Evolutionary conservation across 371 early-diverging fungal genomes (phyloP).

Genomic region (Cladochytrium tenue): DNA sequence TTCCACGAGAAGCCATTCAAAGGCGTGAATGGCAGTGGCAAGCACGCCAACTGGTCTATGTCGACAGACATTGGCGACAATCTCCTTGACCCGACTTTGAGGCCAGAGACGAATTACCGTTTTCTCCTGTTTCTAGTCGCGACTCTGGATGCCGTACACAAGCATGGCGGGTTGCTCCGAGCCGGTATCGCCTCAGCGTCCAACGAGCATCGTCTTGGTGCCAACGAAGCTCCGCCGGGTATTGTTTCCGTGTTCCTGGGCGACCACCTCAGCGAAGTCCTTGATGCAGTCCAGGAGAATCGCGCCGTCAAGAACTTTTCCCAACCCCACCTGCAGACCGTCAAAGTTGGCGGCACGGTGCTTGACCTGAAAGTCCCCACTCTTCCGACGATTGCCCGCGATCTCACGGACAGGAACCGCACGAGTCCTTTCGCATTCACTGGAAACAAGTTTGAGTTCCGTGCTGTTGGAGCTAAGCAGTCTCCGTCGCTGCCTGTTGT

Average conservation of each 20-base stretch:
- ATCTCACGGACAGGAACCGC: conserved; percentile 97
- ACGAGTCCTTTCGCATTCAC: conserved; percentile 99
- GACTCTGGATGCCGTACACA: conserved; percentile 83
- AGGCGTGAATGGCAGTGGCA: conserved; percentile 97
- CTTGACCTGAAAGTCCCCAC: conserved; percentile 92
- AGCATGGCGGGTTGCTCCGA: conserved; percentile 86
- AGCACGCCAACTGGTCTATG: conserved; percentile 99
- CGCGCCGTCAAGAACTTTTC: conserved; percentile 82
- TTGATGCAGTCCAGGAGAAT: conserved; percentile 84
- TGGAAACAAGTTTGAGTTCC: conserved; percentile 99
- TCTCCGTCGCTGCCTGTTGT: conserved; percentile 94
- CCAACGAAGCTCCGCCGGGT: conserved; percentile 96
- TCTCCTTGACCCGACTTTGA: conserved; percentile 88
- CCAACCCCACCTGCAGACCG: conserved; percentile 79
- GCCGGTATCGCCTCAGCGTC: conserved; percentile 88
- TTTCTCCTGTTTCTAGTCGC: conserved; percentile 93
- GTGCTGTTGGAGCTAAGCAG: conserved; percentile 97
- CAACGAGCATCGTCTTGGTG: conserved; percentile 97
- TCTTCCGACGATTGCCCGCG: conserved; percentile 89
- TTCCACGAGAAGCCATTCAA: conserved; percentile 99
- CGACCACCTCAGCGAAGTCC: conserved; percentile 89
- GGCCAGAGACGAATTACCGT: conserved; percentile 93
- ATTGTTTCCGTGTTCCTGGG: conserved; percentile 96
- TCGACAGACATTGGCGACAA: conserved; percentile 93
- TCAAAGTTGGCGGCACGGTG: conserved; percentile 92